Base-by-base conservation (phyloP, 2,329 filamentous ascomycete genomes). In the Aureobasidium uvarum region DNA sequence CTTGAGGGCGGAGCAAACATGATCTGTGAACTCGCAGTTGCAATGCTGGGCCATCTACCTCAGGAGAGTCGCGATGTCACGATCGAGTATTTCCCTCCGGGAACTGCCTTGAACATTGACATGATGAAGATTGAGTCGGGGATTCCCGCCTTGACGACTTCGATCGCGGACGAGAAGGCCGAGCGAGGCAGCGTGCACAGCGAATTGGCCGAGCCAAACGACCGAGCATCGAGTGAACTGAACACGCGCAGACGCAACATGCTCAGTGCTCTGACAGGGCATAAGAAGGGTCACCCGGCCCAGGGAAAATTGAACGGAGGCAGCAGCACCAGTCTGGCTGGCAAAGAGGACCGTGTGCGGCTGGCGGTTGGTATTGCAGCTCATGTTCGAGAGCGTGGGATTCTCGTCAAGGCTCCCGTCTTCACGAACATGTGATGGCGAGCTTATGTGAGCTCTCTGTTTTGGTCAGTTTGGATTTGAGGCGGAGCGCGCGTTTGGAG, bases 21-120 rank as follows among this genome's bases (percentile, higher is more conserved):
- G 87, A 98, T 99, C 75, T 85, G 97, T 64, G 93, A 97, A 77
- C 84, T 98, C 59, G 92, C 93, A 0, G 85, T 98, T 36, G 89
- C 88, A 67, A 92, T 99, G 69, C 87, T 91, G 0, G 85, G 89
- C 66, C 96, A 97, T 74, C 79, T 98, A 52, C 94, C 95, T 0
- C 79, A 96, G 45, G 95, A 99, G 77, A 95, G 91, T 70, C 86
- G 95, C 69, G 95, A 98, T 73, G 91, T 99, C 18, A 87, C 87
- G 50, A 89, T 99, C 67, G 86, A 89, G 68, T 97, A 96, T 74
- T 92, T 93, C 62, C 79, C 89, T 66, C 94, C 95, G 0, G 90
- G 91, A 50, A 85, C 89, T 51, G 76, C 82, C 48, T 82, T 98
- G 66, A 83, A 88, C 67, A 80, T 86, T 2, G 84, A 88, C 5